Base-by-base conservation (phyloP, 352 stramenopile species). In the Poterioochromonas sp. region DNA sequence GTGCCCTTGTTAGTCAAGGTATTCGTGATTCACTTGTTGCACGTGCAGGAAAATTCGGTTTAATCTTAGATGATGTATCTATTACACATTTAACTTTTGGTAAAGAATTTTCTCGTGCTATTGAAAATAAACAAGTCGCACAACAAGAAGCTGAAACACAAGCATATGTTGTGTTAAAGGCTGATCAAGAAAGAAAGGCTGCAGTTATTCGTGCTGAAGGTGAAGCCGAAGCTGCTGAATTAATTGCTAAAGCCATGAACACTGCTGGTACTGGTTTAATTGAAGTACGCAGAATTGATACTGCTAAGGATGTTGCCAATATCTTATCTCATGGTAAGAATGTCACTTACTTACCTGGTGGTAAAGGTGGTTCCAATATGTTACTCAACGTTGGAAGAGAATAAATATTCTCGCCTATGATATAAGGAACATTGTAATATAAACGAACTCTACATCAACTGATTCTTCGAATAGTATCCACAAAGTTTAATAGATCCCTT, bases 61-160 rank as follows among this genome's bases (percentile, higher is more conserved):
- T 99, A 65, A 92, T 93, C 58, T 88, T 99, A 80, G 96, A 99
- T 82, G 96, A 99, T 68, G 96, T 99, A 79, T 97, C 95, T 68
- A 98, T 99, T 84, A 99, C 96, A 68, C 95, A 99, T 87, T 89
- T 99, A 73, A 97, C 96, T 79, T 99, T 99, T 87, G 93, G 94
- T 68, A 79, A 83, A 41, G 96, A 99, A 83, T 99, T 99, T 86
- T 98, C 96, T 82, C 96, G 95, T 81, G 95, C 96, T 82, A 97
- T 99, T 87, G 96, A 99, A 89, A 84, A 92, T 78, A 99, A 99
- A 89, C 96, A 99, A 87, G 96, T 99, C 39, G 96, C 96, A 41
- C 95, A 97, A 82, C 96, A 99, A 87, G 95, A 99, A 71, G 96
- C 96, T 22, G 96, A 99, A 85, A 95, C 73, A 34, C 93, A 98